Base-by-base conservation (phyloP, 495 filamentous ascomycete genomes). In the Cercophora newfieldiana region DNA sequence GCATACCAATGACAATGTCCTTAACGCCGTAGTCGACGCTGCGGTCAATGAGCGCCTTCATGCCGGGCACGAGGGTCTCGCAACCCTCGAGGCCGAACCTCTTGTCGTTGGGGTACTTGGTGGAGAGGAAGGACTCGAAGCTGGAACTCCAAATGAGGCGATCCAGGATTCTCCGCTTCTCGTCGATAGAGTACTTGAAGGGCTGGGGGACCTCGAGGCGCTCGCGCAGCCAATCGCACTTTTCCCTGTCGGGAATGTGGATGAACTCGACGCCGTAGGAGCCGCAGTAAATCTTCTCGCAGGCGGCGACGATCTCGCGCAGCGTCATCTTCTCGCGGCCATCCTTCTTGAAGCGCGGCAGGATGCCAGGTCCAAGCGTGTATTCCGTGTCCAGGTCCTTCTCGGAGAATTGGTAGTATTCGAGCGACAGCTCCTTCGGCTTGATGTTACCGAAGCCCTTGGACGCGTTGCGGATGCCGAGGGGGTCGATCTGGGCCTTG, bases 41-140 rank as follows among this genome's bases (percentile, higher is more conserved):
- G 69, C 95, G 90, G 78, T 99, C 95, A 59, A 99, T 99, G 61
- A 99, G 83, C 54, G 94, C 95, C 85, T 99, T 99, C 95, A 99
- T 99, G 79, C 95, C 95, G 29, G 95, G 95, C 21, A 99, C 95
- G 64, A 99, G 85, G 33, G 91, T 91, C 77, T 98, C 96, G 72
- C 93, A 96, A 71, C 95, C 95, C 80, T 99, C 95, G 19, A 99
- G 86, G 80, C 95, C 95, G 79, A 99, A 99, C 70, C 95, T 90
- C 86, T 99, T 99, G 83, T 99, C 95, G 80, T 99, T 99, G 73
- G 96, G 96, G 82, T 96, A 98, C 79, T 99, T 99, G 61, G 92
- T 97, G 30, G 94, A 87, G 65, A 96, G 80, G 86, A 99, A 99
- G 56, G 85, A 79, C 79, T 99, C 95, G 76, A 99, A 99, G 80